Percentiles rank a stretch among this genome's conserved stretches.
phyloP scores from a whole-genome alignment of 2,329 filamentous ascomycete species.

The Neofusicoccum cordaticola region DNA sequence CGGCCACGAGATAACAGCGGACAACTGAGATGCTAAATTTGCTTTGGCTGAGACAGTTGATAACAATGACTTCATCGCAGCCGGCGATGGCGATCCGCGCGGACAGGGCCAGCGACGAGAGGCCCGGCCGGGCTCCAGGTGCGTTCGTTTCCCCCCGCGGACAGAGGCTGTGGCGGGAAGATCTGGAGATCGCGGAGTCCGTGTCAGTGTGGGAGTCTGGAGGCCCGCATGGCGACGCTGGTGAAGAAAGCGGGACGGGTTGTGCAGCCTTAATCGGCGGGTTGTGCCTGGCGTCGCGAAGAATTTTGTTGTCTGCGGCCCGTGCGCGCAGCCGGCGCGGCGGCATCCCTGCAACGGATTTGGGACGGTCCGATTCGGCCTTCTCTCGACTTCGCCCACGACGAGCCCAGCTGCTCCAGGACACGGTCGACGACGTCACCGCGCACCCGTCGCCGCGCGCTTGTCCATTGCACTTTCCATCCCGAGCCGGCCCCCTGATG shows the following conservation, averaged over 20 bases:
- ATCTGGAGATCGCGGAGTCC: conserved; percentile 1
- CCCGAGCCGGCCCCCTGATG: background rate
- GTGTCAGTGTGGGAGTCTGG: conserved; percentile 10
- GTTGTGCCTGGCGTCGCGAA: conserved; percentile 14
- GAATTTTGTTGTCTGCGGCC: background rate
- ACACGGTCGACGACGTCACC: background rate
- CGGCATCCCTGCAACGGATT: background rate
- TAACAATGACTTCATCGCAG: background rate
- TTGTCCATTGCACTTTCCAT: background rate
- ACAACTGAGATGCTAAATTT: background rate
- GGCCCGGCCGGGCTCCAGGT: background rate
- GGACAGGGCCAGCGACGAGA: background rate
- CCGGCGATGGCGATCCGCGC: background rate
- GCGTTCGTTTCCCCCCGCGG: background rate
- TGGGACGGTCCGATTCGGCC: conserved; percentile 7
- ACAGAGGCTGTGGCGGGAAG: background rate
- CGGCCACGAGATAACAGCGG: background rate
- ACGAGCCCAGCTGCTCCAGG: background rate
- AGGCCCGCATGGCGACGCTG: background rate
- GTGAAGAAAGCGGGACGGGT: background rate
- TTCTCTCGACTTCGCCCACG: conserved; percentile 5
- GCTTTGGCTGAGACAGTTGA: conserved; percentile 2
- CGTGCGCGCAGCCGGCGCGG: background rate
- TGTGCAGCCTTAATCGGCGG: background rate
- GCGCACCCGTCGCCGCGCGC: background rate